These are phyloP conservation scores for Blastocystis sp. DNA, from an alignment of 352 stramenopile genomes.

Conservation along the genomic window DNA sequence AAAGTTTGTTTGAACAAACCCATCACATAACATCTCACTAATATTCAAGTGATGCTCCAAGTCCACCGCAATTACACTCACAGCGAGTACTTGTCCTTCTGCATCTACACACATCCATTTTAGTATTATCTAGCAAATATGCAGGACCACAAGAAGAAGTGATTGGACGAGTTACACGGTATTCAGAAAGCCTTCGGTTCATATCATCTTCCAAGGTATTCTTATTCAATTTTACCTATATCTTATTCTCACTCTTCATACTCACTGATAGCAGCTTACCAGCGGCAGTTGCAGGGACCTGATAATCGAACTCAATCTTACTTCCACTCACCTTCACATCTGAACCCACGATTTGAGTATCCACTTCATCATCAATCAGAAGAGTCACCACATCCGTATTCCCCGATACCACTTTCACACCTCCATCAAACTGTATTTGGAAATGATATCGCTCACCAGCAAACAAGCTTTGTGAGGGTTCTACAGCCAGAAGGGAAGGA, in stretches of 20 bases:
- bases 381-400: background rate
- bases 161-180: background rate
- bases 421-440: background rate
- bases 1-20: too few species aligned
- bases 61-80: slow-evolving; percentile 2
- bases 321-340: background rate
- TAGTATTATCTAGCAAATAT: background rate
- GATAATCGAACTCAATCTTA: background rate
- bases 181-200: background rate
- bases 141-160: background rate
- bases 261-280: background rate
- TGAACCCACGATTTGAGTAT: background rate
- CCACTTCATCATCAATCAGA: background rate
- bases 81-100: slow-evolving; percentile 6
- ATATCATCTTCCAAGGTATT: slow-evolving; percentile 14
- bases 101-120: slow-evolving; percentile 14
- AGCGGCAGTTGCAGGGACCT: background rate
- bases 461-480: background rate
- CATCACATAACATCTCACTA: background rate
- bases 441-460: slow-evolving; percentile 27
- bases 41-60: slow-evolving; percentile 10
- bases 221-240: background rate
- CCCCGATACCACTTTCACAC: background rate
- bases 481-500: background rate
- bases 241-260: background rate